phyloP scores from a whole-genome alignment of 768 basidiomycete genomes.

The Hygrocybe coccinea region DNA sequence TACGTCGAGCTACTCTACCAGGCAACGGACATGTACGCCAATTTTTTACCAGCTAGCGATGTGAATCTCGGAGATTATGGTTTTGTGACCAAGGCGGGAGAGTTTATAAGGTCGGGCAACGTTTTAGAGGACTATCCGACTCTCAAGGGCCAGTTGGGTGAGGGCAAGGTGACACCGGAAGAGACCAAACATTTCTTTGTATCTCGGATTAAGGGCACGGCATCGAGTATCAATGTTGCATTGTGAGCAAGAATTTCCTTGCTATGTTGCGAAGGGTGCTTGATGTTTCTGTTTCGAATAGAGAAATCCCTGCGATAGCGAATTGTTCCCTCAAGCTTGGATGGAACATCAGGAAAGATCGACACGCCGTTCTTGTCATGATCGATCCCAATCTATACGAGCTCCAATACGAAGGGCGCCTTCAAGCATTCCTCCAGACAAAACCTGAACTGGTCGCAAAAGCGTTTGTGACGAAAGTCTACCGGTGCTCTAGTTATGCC shows the following conservation, averaged over 20 bases:
- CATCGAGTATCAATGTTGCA: background rate
- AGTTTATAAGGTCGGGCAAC: background rate
- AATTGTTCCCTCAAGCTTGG: background rate
- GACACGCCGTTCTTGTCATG: constrained; percentile 1
- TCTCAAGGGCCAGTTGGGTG: background rate
- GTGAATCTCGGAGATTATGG: constrained; percentile 1
- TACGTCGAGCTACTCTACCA: constrained; percentile 1
- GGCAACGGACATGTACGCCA: constrained; percentile 2
- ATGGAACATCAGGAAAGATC: constrained; percentile 1
- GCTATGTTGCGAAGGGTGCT: background rate
- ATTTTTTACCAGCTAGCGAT: background rate
- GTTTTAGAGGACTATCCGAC: background rate
- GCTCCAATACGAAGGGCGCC: background rate
- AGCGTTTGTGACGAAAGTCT: constrained; percentile 2
- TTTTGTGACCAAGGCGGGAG: constrained; percentile 1
- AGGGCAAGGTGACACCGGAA: background rate
- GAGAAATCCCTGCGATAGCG: background rate
- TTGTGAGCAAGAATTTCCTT: background rate
- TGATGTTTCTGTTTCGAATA: background rate
- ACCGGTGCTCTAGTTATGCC: background rate
- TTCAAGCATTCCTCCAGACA: background rate
- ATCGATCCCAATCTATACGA: background rate
- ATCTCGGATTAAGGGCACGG: background rate
- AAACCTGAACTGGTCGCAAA: background rate
- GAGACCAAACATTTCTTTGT: background rate